These are phyloP conservation scores for Paramarasmius palmivorus DNA, from an alignment of 1,284 basidiomycete species.

Conservation along the genomic window DNA sequence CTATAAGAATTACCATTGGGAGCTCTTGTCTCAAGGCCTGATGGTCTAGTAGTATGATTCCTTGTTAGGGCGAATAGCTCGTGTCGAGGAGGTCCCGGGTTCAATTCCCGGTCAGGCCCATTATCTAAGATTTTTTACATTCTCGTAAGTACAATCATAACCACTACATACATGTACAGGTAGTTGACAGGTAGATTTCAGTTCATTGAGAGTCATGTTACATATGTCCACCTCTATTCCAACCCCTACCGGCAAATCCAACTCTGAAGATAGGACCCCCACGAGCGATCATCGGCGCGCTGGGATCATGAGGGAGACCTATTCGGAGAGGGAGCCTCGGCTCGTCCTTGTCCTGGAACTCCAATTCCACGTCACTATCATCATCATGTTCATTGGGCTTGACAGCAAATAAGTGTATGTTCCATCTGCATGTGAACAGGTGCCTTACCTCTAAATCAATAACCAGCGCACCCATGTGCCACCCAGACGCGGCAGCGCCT, in stretches of 20 bases:
- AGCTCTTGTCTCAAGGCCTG: conserved; percentile 33
- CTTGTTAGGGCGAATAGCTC: conserved; percentile 43
- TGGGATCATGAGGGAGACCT: conserved; percentile 1
- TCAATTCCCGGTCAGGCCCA: conserved; percentile 82
- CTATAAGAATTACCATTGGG: too few relatives aligned
- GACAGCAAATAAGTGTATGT: background rate
- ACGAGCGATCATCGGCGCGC: background rate
- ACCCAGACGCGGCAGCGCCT: conserved; percentile 75
- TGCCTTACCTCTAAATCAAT: conserved; percentile 71
- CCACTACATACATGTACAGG: too few relatives aligned
- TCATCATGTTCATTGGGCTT: conserved; percentile 27
- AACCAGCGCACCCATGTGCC: conserved; percentile 87
- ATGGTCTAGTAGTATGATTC: conserved; percentile 62
- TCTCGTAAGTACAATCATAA: too few relatives aligned
- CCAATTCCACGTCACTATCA: conserved; percentile 24
- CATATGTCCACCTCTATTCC: too few relatives aligned
- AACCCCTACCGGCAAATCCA: conserved; percentile 35
- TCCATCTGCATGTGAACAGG: conserved; percentile 1
- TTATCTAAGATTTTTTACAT: background rate
- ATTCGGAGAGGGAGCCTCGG: conserved; percentile 4
- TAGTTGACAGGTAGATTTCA: too few relatives aligned
- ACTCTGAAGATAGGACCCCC: conserved; percentile 31
- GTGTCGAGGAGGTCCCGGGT: conserved; percentile 70
- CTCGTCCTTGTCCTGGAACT: background rate
- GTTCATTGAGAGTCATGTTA: too few relatives aligned